Conservation (phyloP, 2,329 filamentous ascomycete species). For the Lachnellula hyalina region DNA sequence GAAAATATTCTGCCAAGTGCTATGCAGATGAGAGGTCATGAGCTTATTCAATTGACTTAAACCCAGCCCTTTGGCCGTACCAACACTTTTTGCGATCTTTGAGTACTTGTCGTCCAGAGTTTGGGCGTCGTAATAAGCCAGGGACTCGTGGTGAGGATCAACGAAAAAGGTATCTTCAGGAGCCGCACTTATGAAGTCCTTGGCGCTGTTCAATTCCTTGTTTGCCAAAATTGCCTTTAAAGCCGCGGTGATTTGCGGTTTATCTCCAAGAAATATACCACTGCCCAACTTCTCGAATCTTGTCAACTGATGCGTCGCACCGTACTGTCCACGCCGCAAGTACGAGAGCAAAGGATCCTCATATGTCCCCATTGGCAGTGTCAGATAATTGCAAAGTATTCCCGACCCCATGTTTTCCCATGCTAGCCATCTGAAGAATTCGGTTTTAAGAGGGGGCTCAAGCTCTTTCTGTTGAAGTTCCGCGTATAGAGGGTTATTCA, state of each 20-base stretch:
- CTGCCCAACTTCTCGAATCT: constrained; percentile 67
- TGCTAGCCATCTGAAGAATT: constrained; percentile 81
- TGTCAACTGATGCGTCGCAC: constrained; percentile 48
- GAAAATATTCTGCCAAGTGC: constrained; percentile 77
- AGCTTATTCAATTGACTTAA: constrained; percentile 64
- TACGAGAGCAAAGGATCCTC: constrained; percentile 68
- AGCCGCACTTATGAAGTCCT: constrained; percentile 58
- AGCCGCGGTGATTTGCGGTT: constrained; percentile 55
- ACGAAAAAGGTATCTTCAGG: constrained; percentile 55
- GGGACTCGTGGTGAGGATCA: constrained; percentile 57
- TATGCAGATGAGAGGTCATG: constrained; percentile 80
- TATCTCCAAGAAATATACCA: constrained; percentile 68
- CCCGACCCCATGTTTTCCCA: constrained; percentile 91
- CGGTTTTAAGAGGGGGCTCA: constrained; percentile 56
- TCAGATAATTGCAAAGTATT: constrained; percentile 70
- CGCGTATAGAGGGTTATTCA: constrained; percentile 73
- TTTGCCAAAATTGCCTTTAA: constrained; percentile 56
- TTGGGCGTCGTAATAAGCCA: constrained; percentile 72
- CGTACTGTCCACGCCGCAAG: constrained; percentile 68
- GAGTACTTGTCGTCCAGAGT: constrained; percentile 62
- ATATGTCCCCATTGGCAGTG: constrained; percentile 75
- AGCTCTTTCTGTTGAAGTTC: constrained; percentile 60
- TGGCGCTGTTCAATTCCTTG: constrained; percentile 49
- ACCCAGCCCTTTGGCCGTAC: constrained; percentile 52
- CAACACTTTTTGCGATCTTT: constrained; percentile 58